Conservation (phyloP, 495 filamentous ascomycete species). For the Penicillium salamii region DNA sequence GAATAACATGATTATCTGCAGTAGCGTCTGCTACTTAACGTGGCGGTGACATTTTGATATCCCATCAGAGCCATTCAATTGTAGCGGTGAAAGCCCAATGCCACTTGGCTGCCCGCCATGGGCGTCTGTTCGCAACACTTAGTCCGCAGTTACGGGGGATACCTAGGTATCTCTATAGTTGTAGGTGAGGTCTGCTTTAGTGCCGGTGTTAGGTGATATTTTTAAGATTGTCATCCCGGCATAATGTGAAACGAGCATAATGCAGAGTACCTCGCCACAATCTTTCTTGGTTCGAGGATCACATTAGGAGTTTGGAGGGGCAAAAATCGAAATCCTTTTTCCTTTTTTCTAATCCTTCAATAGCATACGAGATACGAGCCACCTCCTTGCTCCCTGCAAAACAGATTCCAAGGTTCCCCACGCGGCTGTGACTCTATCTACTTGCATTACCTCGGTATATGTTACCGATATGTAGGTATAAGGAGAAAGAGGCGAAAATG, state of each 20-base stretch:
- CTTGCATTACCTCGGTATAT: neutral
- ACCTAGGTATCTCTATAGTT: neutral
- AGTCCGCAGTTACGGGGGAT: no score
- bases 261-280: neutral
- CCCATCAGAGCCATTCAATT: neutral
- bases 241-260: neutral
- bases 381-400: slow-evolving; percentile 10
- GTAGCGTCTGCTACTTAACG: slow-evolving; percentile 22
- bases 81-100: slow-evolving; percentile 25
- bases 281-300: slow-evolving; percentile 7
- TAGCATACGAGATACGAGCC: slow-evolving; percentile 6
- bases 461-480: neutral
- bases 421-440: neutral
- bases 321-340: neutral
- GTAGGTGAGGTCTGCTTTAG: no score
- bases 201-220: neutral
- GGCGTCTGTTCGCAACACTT: neutral
- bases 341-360: neutral
- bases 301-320: slow-evolving; percentile 2
- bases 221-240: neutral
- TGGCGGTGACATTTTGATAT: slow-evolving; percentile 30
- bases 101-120: neutral
- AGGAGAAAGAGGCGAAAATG: neutral
- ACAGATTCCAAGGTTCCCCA: slow-evolving; percentile 8
- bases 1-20: slow-evolving; percentile 18